Conservation (phyloP, 2,329 filamentous ascomycete genomes). For the Hymenoscyphus repandus region DNA sequence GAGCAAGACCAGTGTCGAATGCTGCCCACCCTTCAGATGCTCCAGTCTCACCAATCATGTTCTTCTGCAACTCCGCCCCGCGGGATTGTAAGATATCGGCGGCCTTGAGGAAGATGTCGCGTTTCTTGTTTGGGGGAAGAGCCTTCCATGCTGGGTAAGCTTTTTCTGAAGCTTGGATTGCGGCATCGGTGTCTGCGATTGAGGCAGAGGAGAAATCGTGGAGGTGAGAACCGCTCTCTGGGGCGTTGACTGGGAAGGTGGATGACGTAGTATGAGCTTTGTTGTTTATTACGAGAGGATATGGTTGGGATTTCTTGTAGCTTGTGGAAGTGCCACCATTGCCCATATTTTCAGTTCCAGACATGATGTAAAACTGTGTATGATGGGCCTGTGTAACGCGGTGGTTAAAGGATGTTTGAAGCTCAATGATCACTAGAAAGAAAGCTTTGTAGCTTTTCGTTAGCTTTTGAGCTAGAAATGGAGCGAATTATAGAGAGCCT, state of each 20-base stretch:
- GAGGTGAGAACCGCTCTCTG: constrained; percentile 47
- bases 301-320: neutral
- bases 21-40: constrained; percentile 31
- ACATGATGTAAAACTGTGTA: too few relatives aligned
- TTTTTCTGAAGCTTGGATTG: constrained; percentile 50
- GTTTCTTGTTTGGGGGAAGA: constrained; percentile 53
- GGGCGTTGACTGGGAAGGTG: constrained; percentile 53
- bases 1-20: constrained; percentile 37
- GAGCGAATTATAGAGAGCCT: too few relatives aligned
- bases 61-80: constrained; percentile 48
- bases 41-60: constrained; percentile 51
- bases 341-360: too few relatives aligned
- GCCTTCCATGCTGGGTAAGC: constrained; percentile 67
- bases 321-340: neutral
- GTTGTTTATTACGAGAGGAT: constrained; percentile 40
- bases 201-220: constrained; percentile 52
- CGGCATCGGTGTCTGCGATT: constrained; percentile 48
- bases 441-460: too few relatives aligned
- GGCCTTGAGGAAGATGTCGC: constrained; percentile 65
- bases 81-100: constrained; percentile 55
- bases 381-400: too few relatives aligned
- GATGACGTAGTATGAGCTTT: constrained; percentile 40
- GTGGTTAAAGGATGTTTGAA: too few relatives aligned
- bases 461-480: too few relatives aligned
- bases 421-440: too few relatives aligned